Percentiles rank a stretch among this genome's conserved stretches.
phyloP scores from a whole-genome alignment of 1,139 yeast species.

The Suhomyces choctaworum region DNA sequence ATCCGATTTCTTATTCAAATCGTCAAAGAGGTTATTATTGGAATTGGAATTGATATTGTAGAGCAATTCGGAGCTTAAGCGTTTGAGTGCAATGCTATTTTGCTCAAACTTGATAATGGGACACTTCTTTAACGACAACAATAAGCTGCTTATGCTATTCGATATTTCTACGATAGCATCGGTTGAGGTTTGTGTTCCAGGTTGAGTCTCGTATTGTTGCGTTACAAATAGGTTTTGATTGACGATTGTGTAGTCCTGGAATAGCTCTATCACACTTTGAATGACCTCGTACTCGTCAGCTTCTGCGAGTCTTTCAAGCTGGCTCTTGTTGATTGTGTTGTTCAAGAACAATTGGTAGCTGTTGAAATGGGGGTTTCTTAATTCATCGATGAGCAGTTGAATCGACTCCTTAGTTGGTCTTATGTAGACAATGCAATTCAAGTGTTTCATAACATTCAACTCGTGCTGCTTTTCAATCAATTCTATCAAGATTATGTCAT shows the following conservation, averaged over 20 bases:
- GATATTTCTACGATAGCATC: slow-evolving; percentile 43
- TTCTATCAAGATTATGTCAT: slow-evolving; percentile 82
- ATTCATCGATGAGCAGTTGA: slow-evolving; percentile 59
- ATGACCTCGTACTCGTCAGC: slow-evolving; percentile 86
- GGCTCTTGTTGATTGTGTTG: slow-evolving; percentile 70
- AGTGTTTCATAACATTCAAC: slow-evolving; percentile 73
- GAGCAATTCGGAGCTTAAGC: slow-evolving; percentile 69
- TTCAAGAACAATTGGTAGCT: slow-evolving; percentile 75
- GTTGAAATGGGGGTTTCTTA: slow-evolving; percentile 75
- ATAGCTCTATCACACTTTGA: slow-evolving; percentile 72
- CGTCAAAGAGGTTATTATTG: slow-evolving; percentile 65
- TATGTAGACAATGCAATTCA: slow-evolving; percentile 78
- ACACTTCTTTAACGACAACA: slow-evolving; percentile 71
- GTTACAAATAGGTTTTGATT: slow-evolving; percentile 62
- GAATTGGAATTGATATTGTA: slow-evolving; percentile 59
- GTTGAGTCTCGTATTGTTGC: slow-evolving; percentile 17
- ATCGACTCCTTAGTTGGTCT: slow-evolving; percentile 72
- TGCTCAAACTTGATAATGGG: slow-evolving; percentile 79
- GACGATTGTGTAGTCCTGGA: slow-evolving; percentile 77
- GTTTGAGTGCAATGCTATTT: slow-evolving; percentile 60
- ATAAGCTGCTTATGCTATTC: slow-evolving; percentile 60
- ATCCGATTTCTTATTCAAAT: slow-evolving; percentile 54
- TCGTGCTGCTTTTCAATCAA: slow-evolving; percentile 60
- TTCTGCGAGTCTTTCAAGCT: slow-evolving; percentile 84
- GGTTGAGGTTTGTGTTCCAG: slow-evolving; percentile 24